Evolutionary conservation across 208 protist species (phyloP).

Genomic region (Wallacemonas sp.): DNA sequence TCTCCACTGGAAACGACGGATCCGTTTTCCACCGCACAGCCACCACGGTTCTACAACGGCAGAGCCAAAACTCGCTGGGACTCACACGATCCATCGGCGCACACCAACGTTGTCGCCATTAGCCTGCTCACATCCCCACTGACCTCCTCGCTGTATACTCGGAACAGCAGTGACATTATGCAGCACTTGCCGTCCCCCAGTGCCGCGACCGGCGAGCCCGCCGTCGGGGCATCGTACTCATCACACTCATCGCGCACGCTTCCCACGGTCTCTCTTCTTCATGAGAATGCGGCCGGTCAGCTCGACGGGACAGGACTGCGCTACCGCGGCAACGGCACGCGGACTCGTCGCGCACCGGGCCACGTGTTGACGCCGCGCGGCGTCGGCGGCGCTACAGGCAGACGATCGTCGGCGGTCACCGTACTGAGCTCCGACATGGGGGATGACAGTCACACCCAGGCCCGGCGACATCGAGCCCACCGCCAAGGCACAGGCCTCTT

Average conservation of each 20-base stretch:
- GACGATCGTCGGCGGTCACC: background rate
- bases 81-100: background rate
- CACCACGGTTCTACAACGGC: background rate
- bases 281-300: too few species aligned
- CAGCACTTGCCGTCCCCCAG: background rate
- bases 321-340: background rate
- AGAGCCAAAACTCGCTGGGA: background rate
- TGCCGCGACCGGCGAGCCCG: background rate
- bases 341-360: background rate
- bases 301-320: background rate
- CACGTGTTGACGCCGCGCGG: background rate
- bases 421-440: constrained; percentile 2
- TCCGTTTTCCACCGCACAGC: background rate
- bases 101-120: background rate
- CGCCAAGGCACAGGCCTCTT: background rate
- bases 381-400: background rate
- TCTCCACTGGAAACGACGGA: background rate
- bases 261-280: too few species aligned
- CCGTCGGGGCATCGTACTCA: too few species aligned
- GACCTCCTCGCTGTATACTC: background rate
- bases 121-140: constrained; percentile 6
- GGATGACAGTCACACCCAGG: background rate
- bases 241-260: too few species aligned
- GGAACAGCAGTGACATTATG: constrained; percentile 1
- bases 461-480: background rate